These are phyloP conservation scores for Ilex paraguariensis DNA, from an alignment of 305 asterid genomes.

Conservation along the genomic window DNA sequence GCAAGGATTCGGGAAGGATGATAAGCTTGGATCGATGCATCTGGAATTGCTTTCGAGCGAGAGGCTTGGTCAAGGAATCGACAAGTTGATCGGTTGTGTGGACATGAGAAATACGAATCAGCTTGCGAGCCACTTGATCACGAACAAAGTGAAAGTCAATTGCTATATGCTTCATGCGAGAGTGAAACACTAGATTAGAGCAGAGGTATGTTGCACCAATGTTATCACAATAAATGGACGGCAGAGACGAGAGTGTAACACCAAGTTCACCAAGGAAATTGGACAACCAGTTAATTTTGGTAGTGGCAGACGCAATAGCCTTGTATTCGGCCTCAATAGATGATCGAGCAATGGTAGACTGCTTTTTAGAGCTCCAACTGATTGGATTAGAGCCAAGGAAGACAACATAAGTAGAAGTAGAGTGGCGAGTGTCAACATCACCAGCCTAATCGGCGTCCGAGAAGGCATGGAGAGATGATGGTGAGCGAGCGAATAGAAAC, in stretches of 20 bases:
- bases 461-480: background rate
- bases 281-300: background rate
- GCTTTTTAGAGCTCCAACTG: background rate
- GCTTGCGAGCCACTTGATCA: too few species aligned
- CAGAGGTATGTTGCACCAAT: background rate
- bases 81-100: too few species aligned
- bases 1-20: too few species aligned
- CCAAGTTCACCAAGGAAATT: background rate
- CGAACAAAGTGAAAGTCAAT: too few species aligned
- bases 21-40: too few species aligned
- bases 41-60: too few species aligned
- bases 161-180: too few species aligned
- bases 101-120: too few species aligned
- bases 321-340: background rate
- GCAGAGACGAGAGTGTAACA: background rate
- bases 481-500: background rate
- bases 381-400: background rate
- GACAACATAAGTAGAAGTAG: background rate
- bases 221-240: background rate
- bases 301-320: background rate
- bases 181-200: background rate
- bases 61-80: too few species aligned
- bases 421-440: background rate
- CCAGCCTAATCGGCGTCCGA: background rate
- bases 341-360: background rate